Evolutionary conservation across 129 eudicot species (phyloP), one percentile per base, ranked within the genome.

Genomic region (Centella asiatica): DNA sequence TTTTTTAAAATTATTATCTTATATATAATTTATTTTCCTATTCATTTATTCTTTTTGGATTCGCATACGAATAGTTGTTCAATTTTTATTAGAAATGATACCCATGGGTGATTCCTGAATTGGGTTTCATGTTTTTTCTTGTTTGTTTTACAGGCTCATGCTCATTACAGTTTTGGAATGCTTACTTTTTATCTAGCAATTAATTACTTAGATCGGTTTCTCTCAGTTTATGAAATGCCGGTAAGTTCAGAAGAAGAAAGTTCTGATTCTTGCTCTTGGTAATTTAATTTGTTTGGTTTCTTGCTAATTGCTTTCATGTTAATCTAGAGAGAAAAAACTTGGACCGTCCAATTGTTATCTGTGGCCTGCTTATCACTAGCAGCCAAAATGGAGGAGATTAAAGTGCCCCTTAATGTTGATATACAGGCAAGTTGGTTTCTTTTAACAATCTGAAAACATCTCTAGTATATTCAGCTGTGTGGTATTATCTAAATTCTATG

Each of bases 281-380:
- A 19, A 19, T 47, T 47, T 49, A 32, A 15, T 65, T n/a, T 45
- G 7, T 17, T 18, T 20, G 27, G 14, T 15, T 28, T n/a, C n/a
- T n/a, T 52, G 66, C 72, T 78, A 18, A 68, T 45, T 57, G n/a
- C 24, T 48, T 65, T 50, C 18, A 14, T 36, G 57, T 12, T 62
- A 39, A 23, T 31, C 31, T 33, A 84, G 93, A 64, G 73, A 42
- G 80, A 62, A 31, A 72, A 77, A 72, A 65, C 75, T 37, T 84
- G 93, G 93, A 57, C 77, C 22, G 73, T 74, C 26, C 87, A 84
- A 57, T 72, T 84, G 70, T 64, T 72, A 57, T 75, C 84, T 42
- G 81, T 84, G 50, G 82, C 87, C 32, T 84, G 93, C 54, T 77
- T 84, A 48, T 84, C 84, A 45, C 57, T 84, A 24, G 93, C 87